Base-by-base conservation (phyloP, 306 rosid species). In the Acacia crassicarpa region DNA sequence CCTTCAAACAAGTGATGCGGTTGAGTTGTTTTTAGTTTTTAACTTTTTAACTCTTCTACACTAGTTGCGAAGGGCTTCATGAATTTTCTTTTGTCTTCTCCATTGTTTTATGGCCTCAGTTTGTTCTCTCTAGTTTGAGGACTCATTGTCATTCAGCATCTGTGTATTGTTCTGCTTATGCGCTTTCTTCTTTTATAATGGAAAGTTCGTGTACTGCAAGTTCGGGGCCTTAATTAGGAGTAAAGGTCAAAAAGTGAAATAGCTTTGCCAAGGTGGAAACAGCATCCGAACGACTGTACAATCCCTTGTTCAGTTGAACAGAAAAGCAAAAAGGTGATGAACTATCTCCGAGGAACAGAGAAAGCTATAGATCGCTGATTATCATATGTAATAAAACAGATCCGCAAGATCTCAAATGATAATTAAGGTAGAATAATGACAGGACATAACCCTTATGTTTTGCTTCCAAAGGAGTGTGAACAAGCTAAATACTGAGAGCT, bases 271-370 rank as follows among this genome's bases (percentile, higher is more conserved):
- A 38, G 41, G 8, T 32, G 67, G 74, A 75, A 51, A 45, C 27
- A 32, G 68, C 5, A 12, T 44, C 41, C 40, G n/a, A n/a, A n/a
- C n/a, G 49, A 38, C 74, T 76, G 72, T 67, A 13, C 41, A 77
- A 66, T 33, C 67, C 74, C 81, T 72, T 27, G 46, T 41, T 23
- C 73, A 38, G 70, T 81, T 38, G 35, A 78, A 80, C 43, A 35
- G 44, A 23, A 72, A 75, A 46, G 71, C 53, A 61, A 77, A 27
- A 48, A 65, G 65, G 65, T 43, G 73, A 83, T 27, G 69, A 84
- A 86, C 95, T 86, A 70, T 91, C 93, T 91, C 97, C 94, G 75
- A 78, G 70, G 93, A 81, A 79, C 81, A 81, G 75, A 92, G 92
- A 67, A 82, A 65, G 53, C 53, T 14, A 14, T 48, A 48, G 17